Evolutionary conservation across 192 early-diverging fungal genomes (phyloP).

Genomic region (Podila minutissima): DNA sequence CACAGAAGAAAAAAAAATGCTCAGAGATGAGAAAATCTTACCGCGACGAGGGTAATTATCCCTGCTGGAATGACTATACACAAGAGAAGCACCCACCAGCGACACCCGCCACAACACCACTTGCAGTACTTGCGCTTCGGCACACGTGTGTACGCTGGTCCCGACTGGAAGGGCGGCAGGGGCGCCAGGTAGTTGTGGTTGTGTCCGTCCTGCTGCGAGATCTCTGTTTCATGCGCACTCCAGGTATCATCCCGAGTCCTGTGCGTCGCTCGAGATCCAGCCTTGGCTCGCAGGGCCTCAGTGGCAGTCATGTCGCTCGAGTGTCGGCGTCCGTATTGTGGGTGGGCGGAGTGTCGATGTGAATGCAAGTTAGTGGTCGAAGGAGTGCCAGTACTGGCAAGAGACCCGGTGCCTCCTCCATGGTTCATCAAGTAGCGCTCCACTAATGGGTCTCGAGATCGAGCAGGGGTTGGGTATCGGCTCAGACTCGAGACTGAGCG

Average conservation of each 20-base stretch:
- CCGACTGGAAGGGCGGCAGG: slow-evolving; percentile 36
- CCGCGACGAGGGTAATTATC: slow-evolving; percentile 6
- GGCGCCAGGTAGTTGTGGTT: slow-evolving; percentile 31
- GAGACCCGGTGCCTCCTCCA: slow-evolving; percentile 11
- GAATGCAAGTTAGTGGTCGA: slow-evolving; percentile 24
- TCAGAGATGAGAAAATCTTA: slow-evolving; percentile 4
- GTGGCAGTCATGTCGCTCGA: slow-evolving; percentile 10
- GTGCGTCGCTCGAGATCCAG: not conserved
- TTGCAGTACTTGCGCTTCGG: slow-evolving; percentile 39
- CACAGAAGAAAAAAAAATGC: not conserved
- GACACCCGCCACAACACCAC: slow-evolving; percentile 39
- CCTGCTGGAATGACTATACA: slow-evolving; percentile 16
- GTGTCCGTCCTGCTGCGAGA: slow-evolving; percentile 19
- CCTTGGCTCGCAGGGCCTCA: slow-evolving; percentile 2
- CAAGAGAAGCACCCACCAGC: slow-evolving; percentile 41
- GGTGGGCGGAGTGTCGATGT: not conserved
- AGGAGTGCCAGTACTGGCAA: slow-evolving; percentile 8
- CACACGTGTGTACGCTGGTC: slow-evolving; percentile 31
- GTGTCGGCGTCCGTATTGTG: slow-evolving; percentile 6
- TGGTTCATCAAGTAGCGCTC: slow-evolving; percentile 23
- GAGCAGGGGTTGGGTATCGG: not conserved
- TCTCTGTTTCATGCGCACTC: slow-evolving; percentile 18
- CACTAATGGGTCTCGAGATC: slow-evolving; percentile 15
- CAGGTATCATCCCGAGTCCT: slow-evolving; percentile 12
- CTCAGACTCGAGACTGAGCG: slow-evolving; percentile 36